These are phyloP conservation scores for Karstenula rhodostoma DNA, from an alignment of 2,329 filamentous ascomycete genomes.

Conservation along the genomic window DNA sequence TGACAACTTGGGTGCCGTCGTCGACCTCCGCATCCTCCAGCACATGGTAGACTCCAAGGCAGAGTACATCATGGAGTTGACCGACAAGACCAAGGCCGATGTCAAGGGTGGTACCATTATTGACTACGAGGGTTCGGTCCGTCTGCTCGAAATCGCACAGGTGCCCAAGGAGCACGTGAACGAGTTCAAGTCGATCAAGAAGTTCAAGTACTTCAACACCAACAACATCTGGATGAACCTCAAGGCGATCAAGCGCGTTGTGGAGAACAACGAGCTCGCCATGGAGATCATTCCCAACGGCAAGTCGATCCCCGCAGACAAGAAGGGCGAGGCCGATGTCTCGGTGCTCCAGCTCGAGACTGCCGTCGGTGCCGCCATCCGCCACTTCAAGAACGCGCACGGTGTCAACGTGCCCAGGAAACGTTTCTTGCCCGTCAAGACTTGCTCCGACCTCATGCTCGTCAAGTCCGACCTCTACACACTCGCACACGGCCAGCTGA, in stretches of 20 bases:
- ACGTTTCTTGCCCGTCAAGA: constrained; percentile 99
- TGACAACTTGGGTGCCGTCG: constrained; percentile 96
- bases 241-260: constrained; percentile 95
- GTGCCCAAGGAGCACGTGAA: constrained; percentile 99
- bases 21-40: constrained; percentile 96
- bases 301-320: constrained; percentile 97
- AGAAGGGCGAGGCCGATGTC: constrained; percentile 99
- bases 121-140: constrained; percentile 96
- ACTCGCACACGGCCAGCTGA: constrained; percentile 95
- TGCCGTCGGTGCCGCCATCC: constrained; percentile 96
- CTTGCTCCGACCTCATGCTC: constrained; percentile 98
- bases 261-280: constrained; percentile 96
- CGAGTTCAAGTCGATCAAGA: constrained; percentile 99
- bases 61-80: constrained; percentile 99
- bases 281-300: constrained; percentile 99
- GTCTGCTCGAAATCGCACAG: constrained; percentile 97
- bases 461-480: constrained; percentile 99
- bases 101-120: constrained; percentile 99
- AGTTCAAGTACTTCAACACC: constrained; percentile 99
- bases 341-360: constrained; percentile 99
- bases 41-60: constrained; percentile 98
- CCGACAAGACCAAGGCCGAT: constrained; percentile 99
- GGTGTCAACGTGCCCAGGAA: constrained; percentile 98
- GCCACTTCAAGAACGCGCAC: constrained; percentile 98
- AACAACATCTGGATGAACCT: constrained; percentile 99